Evolutionary conservation across 306 rosid genomes (phyloP), one percentile per base, ranked within the genome.

Genomic region (Malus fusca): DNA sequence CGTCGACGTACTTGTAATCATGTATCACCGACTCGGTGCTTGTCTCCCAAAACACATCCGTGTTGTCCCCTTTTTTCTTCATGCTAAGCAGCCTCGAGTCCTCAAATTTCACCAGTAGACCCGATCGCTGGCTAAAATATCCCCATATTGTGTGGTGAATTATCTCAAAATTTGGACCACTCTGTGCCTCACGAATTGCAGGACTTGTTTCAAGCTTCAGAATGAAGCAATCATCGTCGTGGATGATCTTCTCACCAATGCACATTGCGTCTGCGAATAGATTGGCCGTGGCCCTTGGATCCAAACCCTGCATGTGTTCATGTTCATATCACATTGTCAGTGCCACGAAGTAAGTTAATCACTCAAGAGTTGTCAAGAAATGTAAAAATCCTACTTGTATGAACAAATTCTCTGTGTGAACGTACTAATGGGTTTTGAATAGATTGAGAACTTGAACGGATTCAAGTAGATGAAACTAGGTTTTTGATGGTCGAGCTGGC

Each of bases 141-240:
- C 97, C 97, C 97, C 98, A 93, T 43, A 89, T 80, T 0, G 96
- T 93, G 84, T 93, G 98, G 81, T 93, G 98, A 53, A 91, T 93
- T 26, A 91, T 87, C 80, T 93, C 97, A 44, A 76, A 88, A 74
- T 89, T 82, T 42, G 85, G 69, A 1, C 96, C 90, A 11, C 96
- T 86, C 52, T 88, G 96, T 2, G 93, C 88, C 72, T 91, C 96
- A 0, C 95, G 86, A 56, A 87, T 82, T 4, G 93, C 90, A 0
- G 98, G 89, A 68, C 91, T 86, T 2, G 98, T 91, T 74, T 93
- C 98, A 0, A 91, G 61, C 84, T 93, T 91, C 13, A 91, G 82
- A 3, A 91, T 89, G 87, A 93, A 93, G 81, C 98, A 93, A 14
- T 93, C 97, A 6, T 93, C 93, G 0, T 82, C 96, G 3, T 85